These are phyloP conservation scores for Paralagenidium karlingii DNA, from an alignment of 352 stramenopile genomes.

Conservation along the genomic window DNA sequence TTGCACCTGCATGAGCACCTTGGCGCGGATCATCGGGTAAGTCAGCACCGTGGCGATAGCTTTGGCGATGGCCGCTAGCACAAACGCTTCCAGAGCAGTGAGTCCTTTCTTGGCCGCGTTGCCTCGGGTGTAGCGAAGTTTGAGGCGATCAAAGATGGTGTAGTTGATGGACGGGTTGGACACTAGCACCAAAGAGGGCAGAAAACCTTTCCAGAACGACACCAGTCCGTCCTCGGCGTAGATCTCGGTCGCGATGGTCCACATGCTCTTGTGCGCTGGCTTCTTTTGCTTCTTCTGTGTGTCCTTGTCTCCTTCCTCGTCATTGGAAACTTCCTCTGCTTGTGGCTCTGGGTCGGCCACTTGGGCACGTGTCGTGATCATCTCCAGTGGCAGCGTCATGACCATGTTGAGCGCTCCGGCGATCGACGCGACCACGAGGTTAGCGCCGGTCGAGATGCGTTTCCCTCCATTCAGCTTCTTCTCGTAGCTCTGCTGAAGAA, in stretches of 20 bases:
- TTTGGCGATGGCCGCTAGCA: slow-evolving; percentile 72
- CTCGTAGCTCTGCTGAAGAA: slow-evolving; percentile 54
- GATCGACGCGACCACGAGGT: slow-evolving; percentile 58
- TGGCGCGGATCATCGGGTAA: slow-evolving; percentile 83
- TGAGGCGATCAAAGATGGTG: slow-evolving; percentile 80
- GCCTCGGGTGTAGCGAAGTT: slow-evolving; percentile 29
- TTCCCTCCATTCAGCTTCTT: slow-evolving; percentile 16
- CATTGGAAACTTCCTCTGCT: slow-evolving; percentile 13
- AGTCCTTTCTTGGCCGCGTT: slow-evolving; percentile 32
- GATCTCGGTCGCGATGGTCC: slow-evolving; percentile 34
- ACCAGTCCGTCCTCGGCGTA: slow-evolving; percentile 53
- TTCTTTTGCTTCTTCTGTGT: slow-evolving; percentile 1
- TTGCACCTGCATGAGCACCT: slow-evolving; percentile 78
- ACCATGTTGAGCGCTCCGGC: slow-evolving; percentile 80
- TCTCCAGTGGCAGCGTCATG: slow-evolving; percentile 79
- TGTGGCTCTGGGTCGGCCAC: slow-evolving; percentile 35
- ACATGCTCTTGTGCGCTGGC: slow-evolving; percentile 20
- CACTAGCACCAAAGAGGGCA: slow-evolving; percentile 79
- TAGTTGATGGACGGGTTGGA: slow-evolving; percentile 86
- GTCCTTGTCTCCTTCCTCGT: background rate
- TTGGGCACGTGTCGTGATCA: slow-evolving; percentile 81
- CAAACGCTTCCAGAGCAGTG: slow-evolving; percentile 62
- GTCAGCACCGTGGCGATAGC: slow-evolving; percentile 72
- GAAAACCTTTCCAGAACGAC: slow-evolving; percentile 82
- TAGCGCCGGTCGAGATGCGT: slow-evolving; percentile 45